phyloP scores from a whole-genome alignment of 116 monocot species.

The Thalassia testudinum region DNA sequence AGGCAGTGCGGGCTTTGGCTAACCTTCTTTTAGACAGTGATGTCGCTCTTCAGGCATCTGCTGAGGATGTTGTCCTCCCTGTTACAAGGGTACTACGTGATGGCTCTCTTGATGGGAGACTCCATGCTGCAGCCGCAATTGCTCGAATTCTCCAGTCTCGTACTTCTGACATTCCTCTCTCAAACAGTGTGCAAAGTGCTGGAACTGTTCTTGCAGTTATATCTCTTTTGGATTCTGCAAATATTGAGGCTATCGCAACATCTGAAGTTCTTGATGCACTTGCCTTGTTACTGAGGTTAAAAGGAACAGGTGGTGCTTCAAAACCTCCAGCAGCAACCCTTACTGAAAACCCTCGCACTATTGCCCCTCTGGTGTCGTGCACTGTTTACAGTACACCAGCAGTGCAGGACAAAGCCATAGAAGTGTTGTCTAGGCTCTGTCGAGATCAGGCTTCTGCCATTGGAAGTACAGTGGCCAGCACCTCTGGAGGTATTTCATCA shows the following conservation, averaged over 20 bases:
- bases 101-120: conserved; percentile 66
- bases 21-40: conserved; percentile 86
- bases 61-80: conserved; percentile 57
- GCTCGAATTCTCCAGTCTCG: conserved; percentile 55
- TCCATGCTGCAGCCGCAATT: conserved; percentile 85
- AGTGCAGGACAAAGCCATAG: conserved; percentile 88
- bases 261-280: conserved; percentile 88
- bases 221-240: conserved; percentile 54
- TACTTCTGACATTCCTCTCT: conserved; percentile 27
- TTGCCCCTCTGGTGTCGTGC: conserved; percentile 63
- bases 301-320: conserved; percentile 20
- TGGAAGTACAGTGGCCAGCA: conserved; percentile 40
- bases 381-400: conserved; percentile 40
- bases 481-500: conserved; percentile 57
- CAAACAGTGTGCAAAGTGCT: conserved; percentile 51
- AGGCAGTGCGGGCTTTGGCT: conserved; percentile 76
- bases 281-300: conserved; percentile 49
- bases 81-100: conserved; percentile 65
- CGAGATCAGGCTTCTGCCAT: conserved; percentile 45
- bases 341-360: conserved; percentile 74
- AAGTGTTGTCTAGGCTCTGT: conserved; percentile 77
- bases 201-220: conserved; percentile 79
- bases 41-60: conserved; percentile 30
- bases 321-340: conserved; percentile 61
- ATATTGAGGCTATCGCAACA: conserved; percentile 55